Evolutionary conservation across 768 basidiomycete genomes (phyloP), one percentile per base, ranked within the genome.

Genomic region (Mrakia gelida): DNA sequence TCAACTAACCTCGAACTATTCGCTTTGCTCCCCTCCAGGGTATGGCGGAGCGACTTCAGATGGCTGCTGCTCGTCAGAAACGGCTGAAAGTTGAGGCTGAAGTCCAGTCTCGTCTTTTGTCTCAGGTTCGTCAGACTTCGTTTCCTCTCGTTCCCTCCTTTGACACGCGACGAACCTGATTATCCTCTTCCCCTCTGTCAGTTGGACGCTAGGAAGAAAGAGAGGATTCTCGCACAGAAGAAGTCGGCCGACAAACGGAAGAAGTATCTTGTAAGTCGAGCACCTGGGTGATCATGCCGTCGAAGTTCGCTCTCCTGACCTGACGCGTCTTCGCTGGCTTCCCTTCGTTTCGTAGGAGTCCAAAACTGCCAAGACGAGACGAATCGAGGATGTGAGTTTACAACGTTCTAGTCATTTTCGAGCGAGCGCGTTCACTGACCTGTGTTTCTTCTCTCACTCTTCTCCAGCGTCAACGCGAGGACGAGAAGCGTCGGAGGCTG

Each of bases 401-500:
- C 9, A 1, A 1, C 26, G 4, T 28, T 26, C 6, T 18, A 28
- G n/a, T 30, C n/a, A n/a, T 32, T 45, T 16, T 43, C 21, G 49
- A 7, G 1, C 41, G 45, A 26, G 0, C 4, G 15, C 49, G 32
- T 34, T 18, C 2, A 7, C 43, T 72, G 30, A 72, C 71, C n/a
- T 52, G 16, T 7, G 16, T 16, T 52, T 52, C 18, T 16, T 52
- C 18, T 28, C 43, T 28, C 41, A 2, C 23, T 30, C 68, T 38
- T 5, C 23, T 21, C 7, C 71, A 73, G 72, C 52, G 72, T 23
- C 13, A 56, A 28, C 72, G 72, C 0, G 72, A 73, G 34, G 72
- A 73, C 10, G 72, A 73, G 54, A 73, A 73, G 28, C 72, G 72
- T 52, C 72, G 72, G 15, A 54, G 72, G 8, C 34, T 73, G 32